Conservation (phyloP, 1,284 basidiomycete species). For the Papiliotrema laurentii region DNA sequence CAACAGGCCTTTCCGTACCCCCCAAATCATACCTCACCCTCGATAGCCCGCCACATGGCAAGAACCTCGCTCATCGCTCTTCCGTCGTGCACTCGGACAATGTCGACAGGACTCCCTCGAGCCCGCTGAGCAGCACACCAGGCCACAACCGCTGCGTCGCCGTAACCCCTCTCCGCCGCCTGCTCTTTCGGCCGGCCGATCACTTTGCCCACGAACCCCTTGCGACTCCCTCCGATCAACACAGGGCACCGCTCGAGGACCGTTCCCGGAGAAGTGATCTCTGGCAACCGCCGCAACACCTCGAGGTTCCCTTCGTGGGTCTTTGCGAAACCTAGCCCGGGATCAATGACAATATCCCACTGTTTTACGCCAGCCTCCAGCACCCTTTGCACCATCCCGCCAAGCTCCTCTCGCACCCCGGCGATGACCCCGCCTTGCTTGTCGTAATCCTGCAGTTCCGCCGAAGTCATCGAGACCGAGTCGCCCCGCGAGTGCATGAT, state of each 20-base stretch:
- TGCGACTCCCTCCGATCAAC: conserved; percentile 74
- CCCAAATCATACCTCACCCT: too few relatives aligned
- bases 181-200: conserved; percentile 48
- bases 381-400: conserved; percentile 61
- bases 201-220: conserved; percentile 72
- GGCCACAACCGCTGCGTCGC: conserved; percentile 74
- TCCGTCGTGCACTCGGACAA: conserved; percentile 83
- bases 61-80: conserved; percentile 62
- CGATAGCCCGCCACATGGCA: conserved; percentile 54
- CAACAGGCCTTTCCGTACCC: too few relatives aligned
- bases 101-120: conserved; percentile 54
- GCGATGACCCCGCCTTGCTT: conserved; percentile 56
- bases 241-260: conserved; percentile 55
- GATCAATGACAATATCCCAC: conserved; percentile 90
- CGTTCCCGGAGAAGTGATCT: conserved; percentile 1
- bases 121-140: conserved; percentile 63
- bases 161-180: conserved; percentile 66
- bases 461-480: conserved; percentile 54
- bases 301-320: conserved; percentile 68
- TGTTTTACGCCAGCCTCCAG: conserved; percentile 74
- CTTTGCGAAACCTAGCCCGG: conserved; percentile 95
- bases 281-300: conserved; percentile 57
- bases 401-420: conserved; percentile 72
- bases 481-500: conserved; percentile 92
- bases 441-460: conserved; percentile 65